Evolutionary conservation across 164 flowering plant genomes (phyloP), one percentile per base, ranked within the genome.

Genomic region (Chimonanthus salicifolius): DNA sequence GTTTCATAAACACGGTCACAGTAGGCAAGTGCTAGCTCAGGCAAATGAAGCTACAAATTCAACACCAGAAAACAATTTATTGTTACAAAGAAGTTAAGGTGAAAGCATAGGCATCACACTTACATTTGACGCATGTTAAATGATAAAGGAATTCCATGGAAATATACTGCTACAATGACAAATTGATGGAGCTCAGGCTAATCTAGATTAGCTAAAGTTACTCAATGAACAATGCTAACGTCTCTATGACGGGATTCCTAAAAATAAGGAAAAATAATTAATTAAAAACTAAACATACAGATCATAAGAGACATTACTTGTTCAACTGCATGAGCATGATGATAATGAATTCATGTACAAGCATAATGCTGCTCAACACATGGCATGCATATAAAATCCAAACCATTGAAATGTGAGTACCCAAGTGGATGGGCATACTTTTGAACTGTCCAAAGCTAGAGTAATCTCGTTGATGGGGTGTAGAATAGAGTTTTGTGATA

Each of bases 1-100:
- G 88, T 76, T 78, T 94, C 97, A 72, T 89, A 92, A 18, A 94
- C 83, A 46, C 92, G 97, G 77, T 96, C 99, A 75, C 99, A 96
- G 76, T 96, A 94, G 47, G 94, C 87, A 66, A 94, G 81, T 49
- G 98, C 99, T 83, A 89, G 79, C 69, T 92, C 96, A 73, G 99
- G 97, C 75, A 85, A 83, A 86, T 91, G 90, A 83, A 96, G 97
- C 99, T 96, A 74, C 78, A 85, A 72, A 67, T 75, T 71, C 68
- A 68, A 63, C 20, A 70, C 64, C 68, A 70, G 49, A 73, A 47
- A 54, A 75, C 33, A 64, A 50, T 74, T 21, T 15, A 74, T 58
- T 20, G 63, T 62, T 48, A 47, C 54, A 43, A 65, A 62, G n/a
- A 44, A 43, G 20, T 51, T n/a, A 58, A 63, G 18, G 7, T 49